Conservation (phyloP, 805 yeast genomes). For the Sungouiella thailandica region DNA sequence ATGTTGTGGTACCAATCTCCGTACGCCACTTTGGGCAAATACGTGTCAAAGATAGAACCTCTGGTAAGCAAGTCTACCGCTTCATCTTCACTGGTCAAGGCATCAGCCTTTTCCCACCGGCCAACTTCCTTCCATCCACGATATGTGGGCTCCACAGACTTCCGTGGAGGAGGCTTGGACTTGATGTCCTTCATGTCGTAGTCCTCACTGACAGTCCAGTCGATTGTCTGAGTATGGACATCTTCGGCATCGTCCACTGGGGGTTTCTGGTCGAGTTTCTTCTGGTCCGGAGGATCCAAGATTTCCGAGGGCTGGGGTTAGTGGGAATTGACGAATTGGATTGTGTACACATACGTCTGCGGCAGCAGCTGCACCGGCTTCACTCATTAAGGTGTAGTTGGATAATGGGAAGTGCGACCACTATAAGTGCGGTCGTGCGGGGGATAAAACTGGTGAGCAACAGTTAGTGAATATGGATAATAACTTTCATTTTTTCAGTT, state of each 20-base stretch:
- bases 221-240: slow-evolving; percentile 10
- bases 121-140: slow-evolving; percentile 96
- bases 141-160: slow-evolving; percentile 59
- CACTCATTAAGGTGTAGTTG: neutral
- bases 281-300: slow-evolving; percentile 31
- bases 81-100: slow-evolving; percentile 63
- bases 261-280: slow-evolving; percentile 14
- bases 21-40: slow-evolving; percentile 67
- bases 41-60: slow-evolving; percentile 70
- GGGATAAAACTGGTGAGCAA: no score
- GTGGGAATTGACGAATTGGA: slow-evolving; percentile 15
- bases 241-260: slow-evolving; percentile 5
- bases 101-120: slow-evolving; percentile 72
- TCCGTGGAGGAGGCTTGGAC: slow-evolving; percentile 41
- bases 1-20: slow-evolving; percentile 97
- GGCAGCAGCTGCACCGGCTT: slow-evolving; percentile 6
- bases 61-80: slow-evolving; percentile 62
- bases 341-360: slow-evolving; percentile 11
- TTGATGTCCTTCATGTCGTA: slow-evolving; percentile 28
- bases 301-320: slow-evolving; percentile 31
- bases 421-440: slow-evolving; percentile 1
- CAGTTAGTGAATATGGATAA: no score
- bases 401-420: neutral
- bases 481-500: no score
- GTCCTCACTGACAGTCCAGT: slow-evolving; percentile 34